Evolutionary conservation across 768 basidiomycete species (phyloP), one percentile per base, ranked within the genome.

Genomic region (Tricholomella constricta): DNA sequence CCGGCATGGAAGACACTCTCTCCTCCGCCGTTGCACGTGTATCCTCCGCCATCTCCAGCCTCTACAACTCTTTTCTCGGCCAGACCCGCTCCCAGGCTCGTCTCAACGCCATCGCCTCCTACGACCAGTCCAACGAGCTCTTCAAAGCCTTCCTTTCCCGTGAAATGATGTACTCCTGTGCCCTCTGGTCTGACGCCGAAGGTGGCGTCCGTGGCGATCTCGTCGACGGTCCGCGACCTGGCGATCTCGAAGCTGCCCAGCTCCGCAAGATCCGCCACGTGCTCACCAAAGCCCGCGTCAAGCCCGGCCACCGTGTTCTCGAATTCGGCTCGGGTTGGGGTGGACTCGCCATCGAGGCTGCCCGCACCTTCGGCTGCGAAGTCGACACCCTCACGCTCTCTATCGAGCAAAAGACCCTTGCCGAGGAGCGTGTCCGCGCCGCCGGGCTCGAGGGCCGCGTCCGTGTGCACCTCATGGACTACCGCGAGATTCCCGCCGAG

Each of bases 261-360:
- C 76, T 80, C 27, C 84, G 90, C 38, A 96, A 96, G 69, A 84
- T 95, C 45, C 85, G 81, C 53, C 79, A 92, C 62, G 89, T 95
- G 57, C 86, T 94, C 52, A 78, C 73, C 14, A 82, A 85, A 56
- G 90, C 91, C 23, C 85, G 85, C 45, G 86, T 94, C 51, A 79
- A 82, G 64, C 85, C 84, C 40, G 91, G 91, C 0, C 79, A 93
- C 65, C 82, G 91, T 23, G 81, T 95, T 38, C 76, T 96, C 31
- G 94, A 96, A 74, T 92, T 95, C 62, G 94, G 93, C 20, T 86
- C 86, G 44, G 94, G 94, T n/a, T 96, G 94, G 94, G 94, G 93
- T 19, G 90, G 86, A 45, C 78, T 96, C 40, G 90, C 92, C 11
- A 95, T 96, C 52, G 85, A 90, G 85, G 89, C 89, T 48, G 88